Percentiles rank a stretch among this genome's conserved stretches.
Conservation (phyloP, 1,284 basidiomycete species). For the Termitomyces sp. region DNA sequence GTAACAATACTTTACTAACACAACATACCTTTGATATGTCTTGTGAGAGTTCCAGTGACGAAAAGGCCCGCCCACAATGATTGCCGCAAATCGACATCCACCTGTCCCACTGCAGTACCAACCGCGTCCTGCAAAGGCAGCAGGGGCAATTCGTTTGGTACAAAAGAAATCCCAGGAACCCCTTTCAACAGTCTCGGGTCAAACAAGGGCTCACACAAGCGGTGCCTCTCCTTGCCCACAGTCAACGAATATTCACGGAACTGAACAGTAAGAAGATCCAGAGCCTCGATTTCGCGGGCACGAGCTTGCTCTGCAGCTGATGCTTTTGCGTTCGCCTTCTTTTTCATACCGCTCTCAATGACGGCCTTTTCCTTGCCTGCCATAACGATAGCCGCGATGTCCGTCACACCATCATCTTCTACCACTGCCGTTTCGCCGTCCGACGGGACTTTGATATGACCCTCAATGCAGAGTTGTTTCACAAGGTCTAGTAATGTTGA, state of each 20-base stretch:
- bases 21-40: constrained; percentile 68
- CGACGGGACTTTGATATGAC: constrained; percentile 65
- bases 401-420: constrained; percentile 86
- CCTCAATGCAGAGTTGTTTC: constrained; percentile 54
- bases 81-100: constrained; percentile 62
- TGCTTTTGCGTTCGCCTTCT: constrained; percentile 69
- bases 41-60: constrained; percentile 78
- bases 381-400: constrained; percentile 78
- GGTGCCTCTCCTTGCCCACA: constrained; percentile 83
- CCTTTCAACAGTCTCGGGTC: constrained; percentile 55
- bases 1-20: constrained; percentile 6
- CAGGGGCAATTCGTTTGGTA: constrained; percentile 23
- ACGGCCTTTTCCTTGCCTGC: constrained; percentile 79
- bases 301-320: constrained; percentile 76
- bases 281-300: constrained; percentile 73
- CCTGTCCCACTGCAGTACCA: constrained; percentile 51
- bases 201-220: constrained; percentile 87
- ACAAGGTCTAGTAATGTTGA: constrained; percentile 54
- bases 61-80: constrained; percentile 79
- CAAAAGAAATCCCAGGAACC: constrained; percentile 22
- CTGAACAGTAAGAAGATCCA: constrained; percentile 74
- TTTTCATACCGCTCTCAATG: constrained; percentile 76
- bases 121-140: constrained; percentile 61
- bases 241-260: constrained; percentile 70
- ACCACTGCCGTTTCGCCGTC: constrained; percentile 58